These are phyloP conservation scores for Calonectria pauciramosa DNA, from an alignment of 2,329 filamentous ascomycete species.

Conservation along the genomic window DNA sequence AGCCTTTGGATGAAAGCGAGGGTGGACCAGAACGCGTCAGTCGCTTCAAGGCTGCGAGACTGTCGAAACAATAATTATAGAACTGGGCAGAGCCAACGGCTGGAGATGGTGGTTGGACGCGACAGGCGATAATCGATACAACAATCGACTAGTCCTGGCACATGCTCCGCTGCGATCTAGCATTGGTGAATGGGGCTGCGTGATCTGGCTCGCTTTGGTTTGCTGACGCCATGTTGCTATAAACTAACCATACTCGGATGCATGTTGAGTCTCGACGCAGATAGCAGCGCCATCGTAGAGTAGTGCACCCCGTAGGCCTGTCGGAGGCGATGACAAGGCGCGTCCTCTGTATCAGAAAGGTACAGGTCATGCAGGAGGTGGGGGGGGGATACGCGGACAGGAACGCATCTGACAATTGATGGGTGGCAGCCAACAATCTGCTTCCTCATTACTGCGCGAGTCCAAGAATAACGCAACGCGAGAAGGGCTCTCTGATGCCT, in stretches of 20 bases:
- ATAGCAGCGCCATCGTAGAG: neutral
- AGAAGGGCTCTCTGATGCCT: conserved; percentile 74
- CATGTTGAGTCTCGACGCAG: conserved; percentile 1
- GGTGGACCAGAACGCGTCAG: conserved; percentile 75
- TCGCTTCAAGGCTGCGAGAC: conserved; percentile 79
- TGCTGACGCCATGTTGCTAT: neutral
- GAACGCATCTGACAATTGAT: conserved; percentile 61
- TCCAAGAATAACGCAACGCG: conserved; percentile 66
- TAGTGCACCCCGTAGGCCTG: neutral
- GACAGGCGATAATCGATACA: conserved; percentile 42
- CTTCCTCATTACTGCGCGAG: conserved; percentile 64
- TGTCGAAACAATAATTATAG: conserved; percentile 63
- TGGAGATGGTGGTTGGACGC: conserved; percentile 24
- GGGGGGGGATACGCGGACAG: conserved; percentile 9
- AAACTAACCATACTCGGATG: conserved; percentile 15
- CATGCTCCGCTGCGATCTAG: conserved; percentile 36
- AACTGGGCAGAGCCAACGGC: conserved; percentile 19
- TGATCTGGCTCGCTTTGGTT: conserved; percentile 19
- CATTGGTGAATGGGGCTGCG: conserved; percentile 29
- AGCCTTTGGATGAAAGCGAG: conserved; percentile 77
- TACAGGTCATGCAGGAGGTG: neutral
- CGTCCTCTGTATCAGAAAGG: neutral
- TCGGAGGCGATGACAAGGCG: neutral
- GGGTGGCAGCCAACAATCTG: conserved; percentile 68
- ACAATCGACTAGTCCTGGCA: conserved; percentile 46